phyloP scores from a whole-genome alignment of 2,329 filamentous ascomycete genomes.

The Hortaea sp. region DNA sequence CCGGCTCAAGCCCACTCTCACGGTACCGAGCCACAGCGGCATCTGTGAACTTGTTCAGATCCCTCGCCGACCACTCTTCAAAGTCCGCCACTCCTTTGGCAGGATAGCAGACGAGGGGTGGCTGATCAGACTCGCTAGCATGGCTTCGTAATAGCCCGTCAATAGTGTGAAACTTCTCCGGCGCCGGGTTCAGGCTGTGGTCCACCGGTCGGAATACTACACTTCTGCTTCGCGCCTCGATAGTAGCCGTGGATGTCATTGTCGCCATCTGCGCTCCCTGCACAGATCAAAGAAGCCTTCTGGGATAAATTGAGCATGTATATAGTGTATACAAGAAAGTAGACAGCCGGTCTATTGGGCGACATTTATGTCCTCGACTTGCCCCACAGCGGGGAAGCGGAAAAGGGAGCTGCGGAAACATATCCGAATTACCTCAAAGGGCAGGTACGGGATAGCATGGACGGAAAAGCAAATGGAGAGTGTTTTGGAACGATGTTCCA shows the following conservation, averaged over 20 bases:
- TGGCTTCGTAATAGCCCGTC: slow-evolving; percentile 24
- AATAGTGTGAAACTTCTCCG: slow-evolving; percentile 20
- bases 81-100: slow-evolving; percentile 17
- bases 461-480: no score
- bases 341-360: no score
- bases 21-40: slow-evolving; percentile 18
- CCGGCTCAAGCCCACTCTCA: slow-evolving; percentile 16
- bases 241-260: neutral
- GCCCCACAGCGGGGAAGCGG: no score
- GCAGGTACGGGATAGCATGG: no score
- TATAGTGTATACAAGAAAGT: no score
- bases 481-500: no score
- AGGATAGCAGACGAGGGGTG: slow-evolving; percentile 23
- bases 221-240: neutral
- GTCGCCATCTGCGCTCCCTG: neutral
- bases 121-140: slow-evolving; percentile 19
- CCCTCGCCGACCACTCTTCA: slow-evolving; percentile 20
- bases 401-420: no score
- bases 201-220: neutral
- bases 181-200: slow-evolving; percentile 10
- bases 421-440: no score
- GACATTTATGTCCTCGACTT: no score
- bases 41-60: slow-evolving; percentile 19
- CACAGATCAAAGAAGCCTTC: no score
- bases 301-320: no score